These are phyloP conservation scores for Chrysanthemum lavandulifolium DNA, from an alignment of 129 eudicot genomes.

Conservation along the genomic window DNA sequence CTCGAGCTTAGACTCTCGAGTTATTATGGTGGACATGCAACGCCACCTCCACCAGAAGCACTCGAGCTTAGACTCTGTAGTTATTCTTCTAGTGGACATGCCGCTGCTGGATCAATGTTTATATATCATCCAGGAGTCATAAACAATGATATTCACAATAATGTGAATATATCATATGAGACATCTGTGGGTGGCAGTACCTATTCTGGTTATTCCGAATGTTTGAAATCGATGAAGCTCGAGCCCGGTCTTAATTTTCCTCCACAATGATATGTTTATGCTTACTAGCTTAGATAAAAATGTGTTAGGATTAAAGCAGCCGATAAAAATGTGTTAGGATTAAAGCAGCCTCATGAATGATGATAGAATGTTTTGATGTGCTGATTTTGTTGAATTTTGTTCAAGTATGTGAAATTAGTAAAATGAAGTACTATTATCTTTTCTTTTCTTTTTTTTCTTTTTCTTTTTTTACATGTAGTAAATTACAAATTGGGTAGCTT, in stretches of 20 bases:
- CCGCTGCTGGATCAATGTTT: constrained; percentile 27
- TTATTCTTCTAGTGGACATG: not conserved
- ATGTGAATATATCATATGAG: too few relatives aligned
- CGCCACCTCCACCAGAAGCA: constrained; percentile 34
- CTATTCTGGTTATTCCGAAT: constrained; percentile 27
- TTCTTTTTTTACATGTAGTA: not conserved
- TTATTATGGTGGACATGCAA: not conserved
- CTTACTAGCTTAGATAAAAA: too few relatives aligned
- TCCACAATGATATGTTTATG: constrained; percentile 16
- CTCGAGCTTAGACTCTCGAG: constrained; percentile 22
- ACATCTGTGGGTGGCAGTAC: constrained; percentile 7
- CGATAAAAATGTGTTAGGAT: not conserved
- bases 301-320: constrained; percentile 11
- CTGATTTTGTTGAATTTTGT: constrained; percentile 24
- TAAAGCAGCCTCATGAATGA: constrained; percentile 27
- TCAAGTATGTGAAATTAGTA: too few relatives aligned
- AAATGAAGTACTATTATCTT: too few relatives aligned
- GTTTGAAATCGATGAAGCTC: constrained; percentile 22
- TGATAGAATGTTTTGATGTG: constrained; percentile 22
- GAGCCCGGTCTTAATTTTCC: constrained; percentile 57
- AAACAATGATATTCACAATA: not conserved
- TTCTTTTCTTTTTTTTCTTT: not conserved
- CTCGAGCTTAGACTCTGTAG: constrained; percentile 43
- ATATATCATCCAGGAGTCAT: constrained; percentile 12
- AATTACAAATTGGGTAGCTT: constrained; percentile 7